Percentiles rank a stretch among this genome's conserved stretches.
phyloP scores from a whole-genome alignment of 352 stramenopile species.

The Globisporangium carolinianum region DNA sequence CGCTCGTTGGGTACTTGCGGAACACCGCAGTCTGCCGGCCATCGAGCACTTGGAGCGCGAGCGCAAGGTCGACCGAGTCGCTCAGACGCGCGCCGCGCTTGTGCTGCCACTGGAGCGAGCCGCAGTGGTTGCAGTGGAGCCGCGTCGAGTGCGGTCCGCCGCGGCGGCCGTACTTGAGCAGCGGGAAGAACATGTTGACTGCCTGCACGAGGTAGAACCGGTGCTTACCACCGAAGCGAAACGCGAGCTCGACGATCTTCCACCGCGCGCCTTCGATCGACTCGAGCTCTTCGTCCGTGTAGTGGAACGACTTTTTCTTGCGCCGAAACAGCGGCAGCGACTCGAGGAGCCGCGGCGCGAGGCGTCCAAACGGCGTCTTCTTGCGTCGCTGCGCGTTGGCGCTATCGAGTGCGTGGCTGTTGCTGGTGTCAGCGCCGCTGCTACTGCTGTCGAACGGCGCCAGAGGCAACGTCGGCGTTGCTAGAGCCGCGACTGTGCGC shows the following conservation, averaged over 20 bases:
- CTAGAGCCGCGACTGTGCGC: neutral
- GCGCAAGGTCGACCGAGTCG: conserved; percentile 61
- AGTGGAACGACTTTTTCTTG: conserved; percentile 54
- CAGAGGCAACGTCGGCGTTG: conserved; percentile 7
- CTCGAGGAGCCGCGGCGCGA: conserved; percentile 55
- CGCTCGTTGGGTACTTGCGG: conserved; percentile 53
- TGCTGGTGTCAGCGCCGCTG: neutral
- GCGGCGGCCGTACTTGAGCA: conserved; percentile 75
- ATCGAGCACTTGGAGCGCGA: conserved; percentile 61
- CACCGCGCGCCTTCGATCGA: conserved; percentile 71
- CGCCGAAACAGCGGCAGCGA: conserved; percentile 43
- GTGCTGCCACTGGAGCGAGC: conserved; percentile 82
- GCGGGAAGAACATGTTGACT: conserved; percentile 81
- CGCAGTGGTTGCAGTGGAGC: conserved; percentile 76
- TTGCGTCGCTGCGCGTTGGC: conserved; percentile 27
- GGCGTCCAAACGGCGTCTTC: conserved; percentile 46
- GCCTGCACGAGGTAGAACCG: conserved; percentile 81
- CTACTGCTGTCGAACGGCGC: neutral
- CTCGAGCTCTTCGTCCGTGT: conserved; percentile 75
- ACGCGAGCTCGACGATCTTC: conserved; percentile 84
- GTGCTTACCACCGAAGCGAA: conserved; percentile 80
- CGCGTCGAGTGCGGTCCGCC: conserved; percentile 61
- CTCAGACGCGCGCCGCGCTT: conserved; percentile 63
- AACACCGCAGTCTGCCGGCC: conserved; percentile 72
- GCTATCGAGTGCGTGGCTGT: conserved; percentile 1